Evolutionary conservation across 2,329 filamentous ascomycete species (phyloP), one percentile per base, ranked within the genome.

Genomic region (Scedosporium boydii): DNA sequence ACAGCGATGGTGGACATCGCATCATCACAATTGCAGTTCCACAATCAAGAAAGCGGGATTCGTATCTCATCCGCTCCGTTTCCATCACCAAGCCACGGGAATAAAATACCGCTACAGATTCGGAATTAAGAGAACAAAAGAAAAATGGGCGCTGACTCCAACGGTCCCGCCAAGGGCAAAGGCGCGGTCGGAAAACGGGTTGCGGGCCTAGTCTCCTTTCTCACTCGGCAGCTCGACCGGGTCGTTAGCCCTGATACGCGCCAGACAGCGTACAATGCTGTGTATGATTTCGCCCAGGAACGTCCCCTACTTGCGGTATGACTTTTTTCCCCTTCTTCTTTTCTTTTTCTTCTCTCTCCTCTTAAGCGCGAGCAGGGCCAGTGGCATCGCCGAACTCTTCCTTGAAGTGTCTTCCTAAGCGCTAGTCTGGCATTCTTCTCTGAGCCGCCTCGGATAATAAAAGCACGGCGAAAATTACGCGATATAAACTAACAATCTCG

Each of bases 281-380:
- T 83, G 29, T 76, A 78, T 42, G 70, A 75, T 4, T 88, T 90
- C 69, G 84, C 87, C 16, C 73, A 80, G 5, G 76, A 81, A 58
- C 87, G 88, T 63, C 91, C 91, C 2, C 76, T 91, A 65, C 76
- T 92, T 53, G 86, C 88, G 62, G 89, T 91, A 78, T 23, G 86
- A 72, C 55, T 34, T 16, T 6, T 21, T 58, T 23, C 23, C 46
- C 58, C 18, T 26, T 26, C 51, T 59, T 44, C 14, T 29, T 3
- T 10, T 44, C 9, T 26, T 41, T 0, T 21, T 6, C 23, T 27
- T 4, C 26, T 38, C 3, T 12, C 9, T 58, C 42, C 56, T 58
- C 42, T 41, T 58, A 38, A 12, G 34, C 34, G 3, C 4, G 10
- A 38, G 34, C 10, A 38, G 34, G 34, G 34, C 34, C 9, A 38